Base-by-base conservation (phyloP, 345 rosid species). In the Eucalyptus microcorys region DNA sequence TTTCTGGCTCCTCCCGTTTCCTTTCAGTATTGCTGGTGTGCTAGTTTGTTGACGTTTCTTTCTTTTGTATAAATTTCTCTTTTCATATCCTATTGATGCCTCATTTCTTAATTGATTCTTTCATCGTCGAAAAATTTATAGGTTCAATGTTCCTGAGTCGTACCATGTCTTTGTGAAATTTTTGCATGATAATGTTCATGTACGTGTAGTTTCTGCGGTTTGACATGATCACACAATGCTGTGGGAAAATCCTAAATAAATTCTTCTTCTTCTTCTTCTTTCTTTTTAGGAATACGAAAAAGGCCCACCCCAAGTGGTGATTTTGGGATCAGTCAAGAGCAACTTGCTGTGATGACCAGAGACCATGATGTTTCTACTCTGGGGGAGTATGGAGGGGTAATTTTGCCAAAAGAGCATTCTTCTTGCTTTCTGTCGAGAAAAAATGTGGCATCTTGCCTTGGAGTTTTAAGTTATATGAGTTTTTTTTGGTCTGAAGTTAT, bases 311-410 rank as follows among this genome's bases (percentile, higher is more conserved):
- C 93, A 49, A 61, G 10, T 79, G 92, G 93, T 89, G 94, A 96
- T 90, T 97, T 94, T 93, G 91, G 86, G 57, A 92, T 98, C 91
- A 94, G 94, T 90, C 97, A 90, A 66, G 96, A 92, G 80, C 93
- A 95, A 87, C 97, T 98, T 89, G 93, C 92, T 49, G 90, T 92
- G 55, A 89, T 97, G 93, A 93, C 97, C 52, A 95, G 96, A 92
- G 99, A 97, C 93, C 96, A 93, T 86, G 88, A 95, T 90, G 26
- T 93, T 90, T 66, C 88, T 89, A 89, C 95, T 89, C 91, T 98
- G 86, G 95, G 92, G 92, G 93, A 93, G 89, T 89, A 90, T 92
- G 99, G 98, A 79, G 96, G 99, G 95, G 99, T 93, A 93, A 92
- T 96, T 94, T 87, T 0, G 3, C 76, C 3, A n/a, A 64, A n/a